These are phyloP conservation scores for Colletotrichum endophyticum DNA, from an alignment of 2,329 filamentous ascomycete species.

Conservation along the genomic window DNA sequence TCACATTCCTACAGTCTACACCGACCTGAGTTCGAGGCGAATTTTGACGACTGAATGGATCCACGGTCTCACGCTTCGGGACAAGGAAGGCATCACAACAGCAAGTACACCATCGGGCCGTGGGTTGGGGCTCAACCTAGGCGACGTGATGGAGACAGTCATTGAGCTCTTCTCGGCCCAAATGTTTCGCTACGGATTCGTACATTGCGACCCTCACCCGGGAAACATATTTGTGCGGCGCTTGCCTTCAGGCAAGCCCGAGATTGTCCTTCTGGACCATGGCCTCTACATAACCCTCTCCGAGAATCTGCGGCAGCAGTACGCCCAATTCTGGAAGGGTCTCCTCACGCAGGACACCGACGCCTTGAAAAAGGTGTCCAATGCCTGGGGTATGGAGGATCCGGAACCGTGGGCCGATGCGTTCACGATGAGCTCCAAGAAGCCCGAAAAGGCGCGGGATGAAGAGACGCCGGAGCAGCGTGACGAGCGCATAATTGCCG, in stretches of 20 bases:
- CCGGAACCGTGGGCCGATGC: conserved; percentile 70
- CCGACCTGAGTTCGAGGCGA: conserved; percentile 61
- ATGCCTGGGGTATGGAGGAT: conserved; percentile 67
- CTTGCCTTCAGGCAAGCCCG: conserved; percentile 47
- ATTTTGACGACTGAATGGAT: conserved; percentile 77
- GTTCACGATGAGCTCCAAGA: conserved; percentile 68
- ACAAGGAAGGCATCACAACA: conserved; percentile 66
- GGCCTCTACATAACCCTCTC: conserved; percentile 72
- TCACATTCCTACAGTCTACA: conserved; percentile 70
- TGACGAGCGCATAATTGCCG: conserved; percentile 68
- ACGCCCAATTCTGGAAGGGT: conserved; percentile 65
- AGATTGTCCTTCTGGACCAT: conserved; percentile 74
- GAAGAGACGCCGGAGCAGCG: conserved; percentile 58
- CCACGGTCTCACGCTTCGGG: conserved; percentile 70
- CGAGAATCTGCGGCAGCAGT: conserved; percentile 64
- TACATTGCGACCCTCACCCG: conserved; percentile 74
- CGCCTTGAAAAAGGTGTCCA: conserved; percentile 61
- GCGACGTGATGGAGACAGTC: conserved; percentile 72
- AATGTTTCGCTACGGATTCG: conserved; percentile 73
- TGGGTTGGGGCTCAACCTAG: conserved; percentile 65
- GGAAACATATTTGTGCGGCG: conserved; percentile 71
- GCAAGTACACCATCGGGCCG: conserved; percentile 49
- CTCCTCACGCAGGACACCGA: conserved; percentile 70
- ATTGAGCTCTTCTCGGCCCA: conserved; percentile 72
- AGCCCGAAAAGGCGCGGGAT: conserved; percentile 55